Evolutionary conservation across 305 asterid genomes (phyloP), one percentile per base, ranked within the genome.

Genomic region (Plantago rigida): DNA sequence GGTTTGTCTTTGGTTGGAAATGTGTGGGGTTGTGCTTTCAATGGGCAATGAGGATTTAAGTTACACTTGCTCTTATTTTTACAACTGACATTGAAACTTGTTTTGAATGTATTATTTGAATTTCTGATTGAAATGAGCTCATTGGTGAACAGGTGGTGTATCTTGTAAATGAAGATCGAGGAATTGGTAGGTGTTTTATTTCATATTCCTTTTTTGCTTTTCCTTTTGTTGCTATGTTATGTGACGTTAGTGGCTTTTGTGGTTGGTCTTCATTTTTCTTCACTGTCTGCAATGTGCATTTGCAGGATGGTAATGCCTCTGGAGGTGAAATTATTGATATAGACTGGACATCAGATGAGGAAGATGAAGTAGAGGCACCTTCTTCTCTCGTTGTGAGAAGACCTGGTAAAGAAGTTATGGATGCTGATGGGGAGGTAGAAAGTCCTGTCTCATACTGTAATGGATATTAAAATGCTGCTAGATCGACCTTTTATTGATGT

Each of bases 281-380:
- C 9, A 36, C 11, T 51, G 44, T 29, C 57, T 31, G 42, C 44
- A 24, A 19, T 28, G 65, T 54, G 46, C 17, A 10, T 54, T 3
- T 61, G 65, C 78, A 82, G 89, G 85, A 76, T 31, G 75, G 61
- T 36, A 68, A 71, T 71, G 77, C 61, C 28, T 70, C 82, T 51
- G 86, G 70, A 47, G 87, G 72, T n/a, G 87, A 79, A 17, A 57
- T 64, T 47, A 70, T 50, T 14, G 72, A 46, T 55, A 12, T 89
- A 51, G 94, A 86, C 76, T 89, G 99, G 99, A 79, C 77, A 48
- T 73, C 47, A 60, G 71, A 1, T 29, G 59, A 54, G 22, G 59
- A 53, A 3, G 59, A 26, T 3, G 73, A 68, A 36, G 65, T 84
- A 48, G 68, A 9, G 36, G n/a, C 60, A 24, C 50, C 79, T 42